These are phyloP conservation scores for Leptomonas seymouri DNA, from an alignment of 208 protist genomes.

Conservation along the genomic window DNA sequence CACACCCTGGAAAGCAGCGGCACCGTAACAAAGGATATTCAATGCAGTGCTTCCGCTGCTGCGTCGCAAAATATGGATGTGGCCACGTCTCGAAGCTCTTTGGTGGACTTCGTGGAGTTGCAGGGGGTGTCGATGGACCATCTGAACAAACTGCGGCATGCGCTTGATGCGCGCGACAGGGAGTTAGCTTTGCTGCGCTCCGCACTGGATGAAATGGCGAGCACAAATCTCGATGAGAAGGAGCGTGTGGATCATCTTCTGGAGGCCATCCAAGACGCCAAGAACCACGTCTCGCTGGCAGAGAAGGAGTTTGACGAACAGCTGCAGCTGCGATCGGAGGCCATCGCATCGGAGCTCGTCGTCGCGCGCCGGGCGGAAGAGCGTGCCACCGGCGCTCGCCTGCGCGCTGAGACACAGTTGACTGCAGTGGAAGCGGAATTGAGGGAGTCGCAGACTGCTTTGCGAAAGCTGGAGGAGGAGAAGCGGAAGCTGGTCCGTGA, in stretches of 20 bases:
- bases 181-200: neutral
- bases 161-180: neutral
- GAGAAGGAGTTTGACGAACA: slow-evolving; percentile 57
- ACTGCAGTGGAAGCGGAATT: slow-evolving; percentile 32
- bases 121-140: neutral
- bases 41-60: neutral
- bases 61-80: neutral
- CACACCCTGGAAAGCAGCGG: neutral
- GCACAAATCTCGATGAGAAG: slow-evolving; percentile 8
- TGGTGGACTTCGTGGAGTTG: slow-evolving; percentile 4
- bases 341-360: slow-evolving; percentile 42
- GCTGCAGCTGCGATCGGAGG: slow-evolving; percentile 19
- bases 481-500: slow-evolving; percentile 33
- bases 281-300: slow-evolving; percentile 20
- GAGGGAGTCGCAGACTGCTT: slow-evolving; percentile 8
- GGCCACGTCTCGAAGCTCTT: neutral
- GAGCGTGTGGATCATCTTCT: slow-evolving; percentile 30
- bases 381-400: slow-evolving; percentile 39
- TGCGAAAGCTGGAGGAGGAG: slow-evolving; percentile 29
- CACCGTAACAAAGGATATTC: neutral
- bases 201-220: slow-evolving; percentile 33
- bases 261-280: slow-evolving; percentile 27
- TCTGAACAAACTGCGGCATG: neutral
- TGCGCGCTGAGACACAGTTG: slow-evolving; percentile 39
- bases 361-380: slow-evolving; percentile 40